phyloP scores from a whole-genome alignment of 108 stramenopile species.

The Thalassiosira profunda region DNA sequence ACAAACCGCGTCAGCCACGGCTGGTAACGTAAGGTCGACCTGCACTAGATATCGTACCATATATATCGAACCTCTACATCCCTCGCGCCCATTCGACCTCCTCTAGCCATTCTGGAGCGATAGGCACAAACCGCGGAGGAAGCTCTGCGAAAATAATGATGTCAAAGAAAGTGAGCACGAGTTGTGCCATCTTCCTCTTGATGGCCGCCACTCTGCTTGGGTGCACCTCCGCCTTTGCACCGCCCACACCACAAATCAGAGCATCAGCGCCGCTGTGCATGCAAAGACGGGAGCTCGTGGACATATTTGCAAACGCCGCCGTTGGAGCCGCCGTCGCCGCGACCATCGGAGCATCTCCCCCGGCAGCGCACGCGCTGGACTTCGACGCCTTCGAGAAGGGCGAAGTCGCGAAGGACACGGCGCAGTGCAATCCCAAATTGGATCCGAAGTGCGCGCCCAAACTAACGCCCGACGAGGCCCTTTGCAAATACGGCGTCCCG shows the following conservation, averaged over 20 bases:
- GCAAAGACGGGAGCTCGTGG: slow-evolving; percentile 16
- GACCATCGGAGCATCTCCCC: background rate
- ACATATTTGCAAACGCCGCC: slow-evolving; percentile 2
- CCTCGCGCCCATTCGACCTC: too few species aligned
- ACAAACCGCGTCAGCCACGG: too few species aligned
- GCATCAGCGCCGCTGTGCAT: background rate
- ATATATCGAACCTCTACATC: too few species aligned
- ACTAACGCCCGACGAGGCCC: slow-evolving; percentile 63
- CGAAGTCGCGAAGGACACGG: slow-evolving; percentile 43
- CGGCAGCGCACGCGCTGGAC: slow-evolving; percentile 51
- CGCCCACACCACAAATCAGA: background rate
- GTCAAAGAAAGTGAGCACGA: too few species aligned
- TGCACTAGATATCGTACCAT: too few species aligned
- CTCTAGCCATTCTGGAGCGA: too few species aligned
- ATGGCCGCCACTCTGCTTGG: too few species aligned
- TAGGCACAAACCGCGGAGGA: too few species aligned
- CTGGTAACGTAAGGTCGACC: too few species aligned
- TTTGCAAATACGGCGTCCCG: slow-evolving; percentile 72
- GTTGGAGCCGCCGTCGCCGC: background rate
- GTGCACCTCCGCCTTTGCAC: slow-evolving; percentile 4
- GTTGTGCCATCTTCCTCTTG: too few species aligned
- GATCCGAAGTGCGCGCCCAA: slow-evolving; percentile 74
- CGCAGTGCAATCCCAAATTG: slow-evolving; percentile 71
- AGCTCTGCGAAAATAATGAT: too few species aligned
- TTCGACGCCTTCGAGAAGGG: slow-evolving; percentile 65